phyloP scores from a whole-genome alignment of 495 filamentous ascomycete genomes.

The Margaritispora aquatica region DNA sequence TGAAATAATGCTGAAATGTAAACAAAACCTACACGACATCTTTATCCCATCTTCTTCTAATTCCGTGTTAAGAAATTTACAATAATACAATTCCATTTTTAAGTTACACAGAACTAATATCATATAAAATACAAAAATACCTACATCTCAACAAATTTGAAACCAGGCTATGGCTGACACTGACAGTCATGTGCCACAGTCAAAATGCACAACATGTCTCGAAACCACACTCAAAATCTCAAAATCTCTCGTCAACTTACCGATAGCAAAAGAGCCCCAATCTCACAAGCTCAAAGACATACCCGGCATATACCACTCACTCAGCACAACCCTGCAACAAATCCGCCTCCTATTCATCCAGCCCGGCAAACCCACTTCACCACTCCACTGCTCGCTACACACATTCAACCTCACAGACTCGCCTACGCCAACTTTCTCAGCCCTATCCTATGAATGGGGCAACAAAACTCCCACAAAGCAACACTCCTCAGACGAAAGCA shows the following conservation, averaged over 20 bases:
- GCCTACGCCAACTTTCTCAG: neutral
- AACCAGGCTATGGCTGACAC: too few relatives aligned
- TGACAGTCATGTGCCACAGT: too few relatives aligned
- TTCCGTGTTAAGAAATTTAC: too few relatives aligned
- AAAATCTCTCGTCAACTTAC: neutral
- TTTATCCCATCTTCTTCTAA: too few relatives aligned
- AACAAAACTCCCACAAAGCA: neutral
- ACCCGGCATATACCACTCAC: neutral
- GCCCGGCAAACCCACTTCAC: neutral
- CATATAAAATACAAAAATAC: too few relatives aligned
- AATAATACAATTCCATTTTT: too few relatives aligned
- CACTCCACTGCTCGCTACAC: neutral
- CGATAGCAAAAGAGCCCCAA: neutral
- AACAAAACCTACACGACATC: too few relatives aligned
- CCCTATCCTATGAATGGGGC: conserved; percentile 2
- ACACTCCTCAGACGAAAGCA: neutral
- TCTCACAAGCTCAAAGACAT: neutral
- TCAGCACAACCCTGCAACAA: neutral
- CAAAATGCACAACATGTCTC: neutral
- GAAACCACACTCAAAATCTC: neutral
- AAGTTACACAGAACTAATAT: too few relatives aligned
- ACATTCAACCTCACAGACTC: neutral
- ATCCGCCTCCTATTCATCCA: neutral
- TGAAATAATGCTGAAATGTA: too few relatives aligned
- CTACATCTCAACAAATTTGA: too few relatives aligned